Evolutionary conservation across 2,329 filamentous ascomycete species (phyloP), one percentile per base, ranked within the genome.

Genomic region (Clarireedia hainanense): DNA sequence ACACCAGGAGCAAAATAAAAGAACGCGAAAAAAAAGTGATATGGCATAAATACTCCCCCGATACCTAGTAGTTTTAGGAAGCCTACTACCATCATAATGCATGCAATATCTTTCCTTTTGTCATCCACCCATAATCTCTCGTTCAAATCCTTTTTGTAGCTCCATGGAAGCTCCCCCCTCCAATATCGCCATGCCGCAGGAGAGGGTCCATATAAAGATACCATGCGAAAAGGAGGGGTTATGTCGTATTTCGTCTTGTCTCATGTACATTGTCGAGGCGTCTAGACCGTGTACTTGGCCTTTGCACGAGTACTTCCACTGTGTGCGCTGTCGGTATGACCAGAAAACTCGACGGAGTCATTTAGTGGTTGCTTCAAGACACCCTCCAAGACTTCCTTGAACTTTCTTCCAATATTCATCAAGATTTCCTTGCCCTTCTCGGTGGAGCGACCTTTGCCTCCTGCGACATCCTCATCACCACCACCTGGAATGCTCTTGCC

Each of bases 301-400:
- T 95, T 97, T 56, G 94, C 94, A 67, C 95, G 85, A 58, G 90
- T 96, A 75, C 91, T 96, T 64, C 94, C 94, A 58, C 88, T 85
- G 71, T 95, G 88, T 39, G 94, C 92, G 65, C 88, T 89, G 65
- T 99, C 95, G 17, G 90, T 95, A 76, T 99, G 94, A 58, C 94
- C 94, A 20, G 90, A 95, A 76, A 97, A 99, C 75, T 99, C 95
- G 58, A 99, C 84, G 59, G 77, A 73, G 71, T 97, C 94, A 59
- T 76, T 79, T 55, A 84, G 74, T 58, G 87, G 86, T 59, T 99
- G 77, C 71, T 88, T 85, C 55, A 99, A 79, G 26, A 95, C 85
- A 64, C 90, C 87, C 71, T 88, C 85, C 55, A 99, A 79, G 26
- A 95, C 85, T 64, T 91, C 87, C 83, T 99, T 99, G 84, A 99